Percentiles rank a stretch among this genome's conserved stretches.
Conservation (phyloP, 768 basidiomycete species). For the Macrocybe gigantea region DNA sequence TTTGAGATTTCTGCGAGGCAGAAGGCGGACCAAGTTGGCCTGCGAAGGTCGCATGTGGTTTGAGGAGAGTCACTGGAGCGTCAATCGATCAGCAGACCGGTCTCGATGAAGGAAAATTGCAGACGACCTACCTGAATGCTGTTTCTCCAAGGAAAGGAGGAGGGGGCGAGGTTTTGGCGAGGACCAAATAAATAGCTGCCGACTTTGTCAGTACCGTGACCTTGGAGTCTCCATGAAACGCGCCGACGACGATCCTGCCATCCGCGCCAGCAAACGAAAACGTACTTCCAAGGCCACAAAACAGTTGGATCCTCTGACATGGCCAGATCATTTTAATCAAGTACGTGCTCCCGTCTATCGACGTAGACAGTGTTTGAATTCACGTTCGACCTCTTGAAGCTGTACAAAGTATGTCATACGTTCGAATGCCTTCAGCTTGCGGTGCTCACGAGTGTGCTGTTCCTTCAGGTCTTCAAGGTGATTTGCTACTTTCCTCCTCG, state of each 20-base stretch:
- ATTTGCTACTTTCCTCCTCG: conserved; percentile 7
- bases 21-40: conserved; percentile 27
- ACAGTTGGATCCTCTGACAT: conserved; percentile 13
- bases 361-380: conserved; percentile 4
- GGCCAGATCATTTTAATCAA: conserved; percentile 62
- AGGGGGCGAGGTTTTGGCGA: too few relatives aligned
- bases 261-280: too few relatives aligned
- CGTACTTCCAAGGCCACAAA: too few relatives aligned
- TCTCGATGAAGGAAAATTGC: too few relatives aligned
- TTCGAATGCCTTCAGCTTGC: background rate
- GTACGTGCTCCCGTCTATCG: conserved; percentile 27
- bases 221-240: too few relatives aligned
- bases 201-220: too few relatives aligned
- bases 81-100: too few relatives aligned
- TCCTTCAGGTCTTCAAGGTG: conserved; percentile 27
- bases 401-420: conserved; percentile 48
- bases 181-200: too few relatives aligned
- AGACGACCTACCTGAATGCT: too few relatives aligned
- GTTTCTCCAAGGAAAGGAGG: too few relatives aligned
- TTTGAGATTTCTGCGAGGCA: conserved; percentile 28
- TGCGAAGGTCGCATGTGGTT: conserved; percentile 30
- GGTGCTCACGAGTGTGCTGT: background rate
- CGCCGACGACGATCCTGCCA: too few relatives aligned
- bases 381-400: conserved; percentile 22
- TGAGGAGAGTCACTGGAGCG: background rate